phyloP scores from a whole-genome alignment of 345 rosid species.

The Populus euphratica region DNA sequence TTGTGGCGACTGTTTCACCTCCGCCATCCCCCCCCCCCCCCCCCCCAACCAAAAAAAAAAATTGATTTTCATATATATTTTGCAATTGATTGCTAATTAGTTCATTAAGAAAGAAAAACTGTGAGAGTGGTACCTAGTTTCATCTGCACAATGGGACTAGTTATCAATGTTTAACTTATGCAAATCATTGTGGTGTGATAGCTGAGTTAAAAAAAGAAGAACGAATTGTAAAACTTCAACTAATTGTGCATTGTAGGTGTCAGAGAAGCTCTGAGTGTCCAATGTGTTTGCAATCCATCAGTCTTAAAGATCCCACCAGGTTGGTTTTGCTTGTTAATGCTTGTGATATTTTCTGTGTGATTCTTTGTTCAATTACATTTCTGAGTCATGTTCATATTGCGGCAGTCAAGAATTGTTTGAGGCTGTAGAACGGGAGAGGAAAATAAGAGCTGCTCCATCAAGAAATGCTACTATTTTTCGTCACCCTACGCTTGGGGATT shows the following conservation, averaged over 20 bases:
- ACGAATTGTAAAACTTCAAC: not conserved
- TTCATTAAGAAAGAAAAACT: not conserved
- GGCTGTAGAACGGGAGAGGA: conserved; percentile 36
- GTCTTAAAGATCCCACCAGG: conserved; percentile 27
- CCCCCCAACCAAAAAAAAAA: not conserved
- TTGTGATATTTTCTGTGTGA: not conserved
- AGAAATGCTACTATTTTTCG: conserved; percentile 27
- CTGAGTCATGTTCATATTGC: not conserved
- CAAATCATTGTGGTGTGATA: not conserved
- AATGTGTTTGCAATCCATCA: conserved; percentile 27
- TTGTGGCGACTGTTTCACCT: not conserved
- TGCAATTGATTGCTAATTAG: not conserved
- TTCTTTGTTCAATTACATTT: not conserved
- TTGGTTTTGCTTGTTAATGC: conserved; percentile 3
- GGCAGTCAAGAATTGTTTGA: conserved; percentile 34
- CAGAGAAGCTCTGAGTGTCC: conserved; percentile 35
- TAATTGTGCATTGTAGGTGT: conserved; percentile 23
- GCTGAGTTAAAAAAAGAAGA: not conserved
- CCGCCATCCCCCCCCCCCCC: too few relatives aligned
- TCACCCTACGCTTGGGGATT: conserved; percentile 29
- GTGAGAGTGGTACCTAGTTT: not conserved
- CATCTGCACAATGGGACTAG: not conserved
- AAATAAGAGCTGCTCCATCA: conserved; percentile 16
- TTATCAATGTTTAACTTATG: not conserved
- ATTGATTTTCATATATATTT: not conserved